phyloP scores from a whole-genome alignment of 1,139 yeast species.

The Geotrichum citri-aurantii region DNA sequence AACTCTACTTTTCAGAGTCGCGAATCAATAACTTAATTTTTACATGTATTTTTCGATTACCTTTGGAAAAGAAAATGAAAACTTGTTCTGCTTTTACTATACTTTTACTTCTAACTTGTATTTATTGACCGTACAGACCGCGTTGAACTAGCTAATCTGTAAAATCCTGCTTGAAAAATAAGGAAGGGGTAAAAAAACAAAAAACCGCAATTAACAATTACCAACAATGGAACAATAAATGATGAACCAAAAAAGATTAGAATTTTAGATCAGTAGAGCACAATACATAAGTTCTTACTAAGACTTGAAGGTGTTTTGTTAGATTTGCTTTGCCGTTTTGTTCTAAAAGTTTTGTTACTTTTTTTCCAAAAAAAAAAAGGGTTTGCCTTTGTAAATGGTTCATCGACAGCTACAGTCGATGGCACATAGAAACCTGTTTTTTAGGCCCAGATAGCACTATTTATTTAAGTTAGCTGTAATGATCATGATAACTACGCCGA shows the following conservation, averaged over 20 bases:
- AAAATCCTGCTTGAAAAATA: background rate
- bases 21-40: no score
- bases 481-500: no score
- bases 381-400: background rate
- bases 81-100: no score
- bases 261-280: background rate
- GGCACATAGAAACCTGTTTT: background rate
- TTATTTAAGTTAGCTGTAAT: no score
- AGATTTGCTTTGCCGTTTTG: background rate
- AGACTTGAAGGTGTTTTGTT: background rate
- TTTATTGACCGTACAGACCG: no score
- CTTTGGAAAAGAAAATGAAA: no score
- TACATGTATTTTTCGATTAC: no score
- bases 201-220: background rate
- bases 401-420: background rate
- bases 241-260: background rate
- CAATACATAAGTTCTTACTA: background rate
- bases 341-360: background rate
- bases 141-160: background rate
- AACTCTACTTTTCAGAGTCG: no score
- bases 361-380: background rate
- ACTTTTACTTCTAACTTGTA: no score
- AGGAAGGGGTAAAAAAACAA: background rate
- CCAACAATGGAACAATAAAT: background rate
- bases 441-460: no score